phyloP scores from a whole-genome alignment of 2,329 filamentous ascomycete species.

The Claviceps africana region DNA sequence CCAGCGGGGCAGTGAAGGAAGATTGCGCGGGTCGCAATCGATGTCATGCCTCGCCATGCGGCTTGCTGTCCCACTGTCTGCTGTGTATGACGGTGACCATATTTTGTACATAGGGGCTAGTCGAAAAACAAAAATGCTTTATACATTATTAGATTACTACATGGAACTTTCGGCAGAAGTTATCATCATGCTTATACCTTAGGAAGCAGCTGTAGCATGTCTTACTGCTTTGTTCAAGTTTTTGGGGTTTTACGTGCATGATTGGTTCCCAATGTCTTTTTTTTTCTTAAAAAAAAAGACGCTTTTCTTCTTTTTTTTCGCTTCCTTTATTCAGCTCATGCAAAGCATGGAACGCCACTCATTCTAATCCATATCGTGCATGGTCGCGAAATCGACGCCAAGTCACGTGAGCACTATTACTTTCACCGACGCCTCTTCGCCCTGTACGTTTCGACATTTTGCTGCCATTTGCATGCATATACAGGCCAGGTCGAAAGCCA shows the following conservation, averaged over 20 bases:
- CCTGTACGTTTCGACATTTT: background rate
- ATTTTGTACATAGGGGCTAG: background rate
- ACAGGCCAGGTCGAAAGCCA: background rate
- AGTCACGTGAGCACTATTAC: conserved; percentile 1
- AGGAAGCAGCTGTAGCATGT: background rate
- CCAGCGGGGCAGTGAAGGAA: conserved; percentile 9
- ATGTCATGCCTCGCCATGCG: background rate
- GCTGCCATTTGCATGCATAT: background rate
- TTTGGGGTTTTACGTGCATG: too few relatives aligned
- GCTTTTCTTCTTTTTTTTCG: background rate
- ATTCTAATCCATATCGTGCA: background rate
- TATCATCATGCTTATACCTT: too few relatives aligned
- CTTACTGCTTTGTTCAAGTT: too few relatives aligned
- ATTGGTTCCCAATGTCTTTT: too few relatives aligned
- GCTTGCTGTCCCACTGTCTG: too few relatives aligned
- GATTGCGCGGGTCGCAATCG: conserved; percentile 1
- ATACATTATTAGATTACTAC: background rate
- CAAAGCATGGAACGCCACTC: background rate
- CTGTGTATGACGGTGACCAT: background rate
- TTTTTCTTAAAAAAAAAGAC: too few relatives aligned
- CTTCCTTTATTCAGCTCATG: background rate
- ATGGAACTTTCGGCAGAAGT: too few relatives aligned
- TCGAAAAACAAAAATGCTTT: background rate
- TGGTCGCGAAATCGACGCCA: conserved; percentile 1
- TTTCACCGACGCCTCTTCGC: background rate